Evolutionary conservation across 306 rosid genomes (phyloP), one percentile per base, ranked within the genome.

Genomic region (Dryas octopetala): DNA sequence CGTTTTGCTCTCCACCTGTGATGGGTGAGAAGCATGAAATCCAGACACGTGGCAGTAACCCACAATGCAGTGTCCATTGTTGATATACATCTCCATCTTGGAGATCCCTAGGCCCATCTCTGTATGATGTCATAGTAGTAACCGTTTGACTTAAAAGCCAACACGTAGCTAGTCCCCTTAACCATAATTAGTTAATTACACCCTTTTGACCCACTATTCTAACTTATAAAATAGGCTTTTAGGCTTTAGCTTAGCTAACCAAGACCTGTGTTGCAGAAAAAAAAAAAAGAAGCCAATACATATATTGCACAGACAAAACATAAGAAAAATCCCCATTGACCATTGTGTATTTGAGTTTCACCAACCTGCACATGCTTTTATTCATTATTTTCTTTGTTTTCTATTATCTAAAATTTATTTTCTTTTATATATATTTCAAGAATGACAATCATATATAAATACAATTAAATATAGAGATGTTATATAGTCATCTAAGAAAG

Each of bases 81-180:
- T 57, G 9, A 81, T 43, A 78, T 38, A 54, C 71, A 73, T 65
- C 64, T 70, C 55, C 75, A 59, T 79, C 55, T 12, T 63, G 78
- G 81, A 76, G 80, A 80, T 70, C 50, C 66, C 15, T 68, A 63
- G 87, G 38, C 54, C 79, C 88, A 81, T 80, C 83, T 38, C 15
- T 66, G 48, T 74, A 57, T 91, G 91, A 84, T 82, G 89, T 89
- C 88, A 89, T 59, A 83, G 83, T 86, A 88, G 82, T 83, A 89
- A 89, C 91, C 88, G 89, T 85, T 89, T 88, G 90, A 89, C 92
- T 85, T 60, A 69, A 58, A 70, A 74, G 78, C 89, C 89, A 78
- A 74, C 68, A 32, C 55, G 74, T 62, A 74, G 76, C 70, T 32
- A 32, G 3, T 32, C 38, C 79, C 81, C 81, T 74, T 81, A 10